Base-by-base conservation (phyloP, 2,329 filamentous ascomycete species). In the Neonectria coccinea region DNA sequence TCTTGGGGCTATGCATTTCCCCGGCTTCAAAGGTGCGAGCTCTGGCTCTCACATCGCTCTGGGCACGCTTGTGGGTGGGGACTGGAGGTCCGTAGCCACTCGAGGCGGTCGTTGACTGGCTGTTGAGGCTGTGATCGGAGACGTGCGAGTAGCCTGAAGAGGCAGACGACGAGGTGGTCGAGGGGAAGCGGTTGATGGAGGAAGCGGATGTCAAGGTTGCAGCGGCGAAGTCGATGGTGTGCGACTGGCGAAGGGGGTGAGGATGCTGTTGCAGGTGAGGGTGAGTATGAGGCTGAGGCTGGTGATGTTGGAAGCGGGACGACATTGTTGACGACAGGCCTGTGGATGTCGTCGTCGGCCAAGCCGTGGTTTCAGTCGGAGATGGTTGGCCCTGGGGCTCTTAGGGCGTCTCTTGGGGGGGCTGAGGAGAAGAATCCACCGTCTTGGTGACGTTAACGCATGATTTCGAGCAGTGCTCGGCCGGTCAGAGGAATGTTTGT, bases 41-140 rank as follows among this genome's bases (percentile, higher is more conserved):
- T 47, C 84, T 83, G 64, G 85, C 85, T 62, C 80, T 76, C 61
- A 86, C 86, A 82, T 96, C 92, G 79, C 92, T 95, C 78, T 89
- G 86, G 65, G 92, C 92, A 76, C 93, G 88, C 78, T 89, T 91
- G 75, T 95, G 92, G 53, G 85, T 84, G 65, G 79, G 73, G 64
- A 76, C 76, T 64, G 79, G 66, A 18, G 76, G 69, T 22, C 70
- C 78, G 77, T 88, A 87, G 50, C 83, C 83, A 76, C 87, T 88
- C 36, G 92, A 93, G n/a, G 86, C 86, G 67, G 88, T 85, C 33
- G 92, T 95, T 18, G 91, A 92, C 69, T 91, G 83, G 52, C 91
- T 79, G 61, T 72, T 70, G 58, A 84, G 81, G 74, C 88, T 90
- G 58, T 86, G 82, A 47, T 89, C 86, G 67, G 89, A 89, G 54